Evolutionary conservation across 1,139 yeast species (phyloP), one percentile per base, ranked within the genome.

Genomic region (Nadsonia starkeyi-henricii): DNA sequence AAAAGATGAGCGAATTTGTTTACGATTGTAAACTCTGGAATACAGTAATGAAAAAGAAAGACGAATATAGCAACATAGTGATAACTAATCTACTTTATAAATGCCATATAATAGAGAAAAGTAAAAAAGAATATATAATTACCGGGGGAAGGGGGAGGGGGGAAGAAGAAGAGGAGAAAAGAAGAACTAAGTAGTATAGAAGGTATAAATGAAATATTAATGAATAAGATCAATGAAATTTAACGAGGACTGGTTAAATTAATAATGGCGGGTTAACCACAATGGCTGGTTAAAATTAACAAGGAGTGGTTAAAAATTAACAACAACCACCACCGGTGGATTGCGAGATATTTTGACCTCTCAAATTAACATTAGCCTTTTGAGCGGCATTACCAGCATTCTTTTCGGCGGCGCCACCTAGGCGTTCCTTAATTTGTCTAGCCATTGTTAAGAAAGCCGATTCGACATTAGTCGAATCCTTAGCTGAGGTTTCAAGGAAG

Each of bases 381-480:
- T 71, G 75, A 30, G 49, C 46, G 21, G 19, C 43, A 56, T 70
- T 72, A 43, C 72, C 71, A 47, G 71, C 69, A 44, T 72, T 62
- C 47, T 75, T 73, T 55, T 74, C 75, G 52, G 70, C 70, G 55
- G 72, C 74, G 65, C 72, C 82, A 55, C 96, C 86, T 86, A 89
- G 85, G 63, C 89, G 88, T 55, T 95, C 95, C 74, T 93, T 93
- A 65, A 91, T 91, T 68, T 93, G 97, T 68, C 95, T 83, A 9
- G 98, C 96, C 99, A 91, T 91, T 56, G 96, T 86, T 73, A 86
- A 80, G 71, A 91, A 91, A 17, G 98, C 97, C 68, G 91, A 96
- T 68, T 93, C 98, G 58, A 91, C 98, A 64, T 91, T 91, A 52
- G 96, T 86, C 41, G 96, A 84, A 59, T 85, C 84, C 66, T 89